These are phyloP conservation scores for Pythium chondricola DNA, from an alignment of 352 stramenopile species.

Conservation along the genomic window DNA sequence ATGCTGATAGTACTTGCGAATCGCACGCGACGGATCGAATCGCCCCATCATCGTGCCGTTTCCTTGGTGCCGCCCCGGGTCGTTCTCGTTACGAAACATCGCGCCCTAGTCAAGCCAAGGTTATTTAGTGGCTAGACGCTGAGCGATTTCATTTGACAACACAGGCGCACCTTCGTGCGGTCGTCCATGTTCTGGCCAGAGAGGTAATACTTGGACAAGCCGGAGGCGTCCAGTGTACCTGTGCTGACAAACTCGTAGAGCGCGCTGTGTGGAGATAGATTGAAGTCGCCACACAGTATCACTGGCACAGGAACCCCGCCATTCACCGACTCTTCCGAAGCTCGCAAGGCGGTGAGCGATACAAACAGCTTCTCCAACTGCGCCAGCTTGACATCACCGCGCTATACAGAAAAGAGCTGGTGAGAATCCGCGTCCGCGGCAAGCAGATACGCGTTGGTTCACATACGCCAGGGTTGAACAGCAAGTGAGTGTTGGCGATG, in stretches of 20 bases:
- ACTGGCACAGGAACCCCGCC: conserved; percentile 20
- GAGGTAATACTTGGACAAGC: conserved; percentile 36
- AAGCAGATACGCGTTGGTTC: background rate
- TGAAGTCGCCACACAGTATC: conserved; percentile 64
- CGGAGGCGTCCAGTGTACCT: conserved; percentile 35
- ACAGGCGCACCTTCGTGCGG: conserved; percentile 14
- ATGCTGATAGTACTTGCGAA: conserved; percentile 16
- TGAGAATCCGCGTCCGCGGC: background rate
- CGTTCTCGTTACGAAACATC: conserved; percentile 14
- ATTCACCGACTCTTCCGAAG: conserved; percentile 14
- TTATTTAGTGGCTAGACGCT: too few relatives aligned
- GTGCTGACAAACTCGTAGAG: conserved; percentile 57
- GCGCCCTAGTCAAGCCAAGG: too few relatives aligned
- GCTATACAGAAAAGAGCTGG: conserved; percentile 17
- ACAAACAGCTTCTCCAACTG: conserved; percentile 46
- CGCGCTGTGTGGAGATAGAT: conserved; percentile 52
- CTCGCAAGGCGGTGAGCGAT: conserved; percentile 16
- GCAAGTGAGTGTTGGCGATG: conserved; percentile 58
- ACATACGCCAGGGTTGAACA: conserved; percentile 64
- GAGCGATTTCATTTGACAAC: too few relatives aligned
- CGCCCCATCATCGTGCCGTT: conserved; percentile 20
- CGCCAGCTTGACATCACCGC: conserved; percentile 60
- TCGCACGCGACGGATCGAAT: conserved; percentile 6
- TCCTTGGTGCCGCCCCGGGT: conserved; percentile 14
- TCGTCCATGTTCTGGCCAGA: conserved; percentile 40